Evolutionary conservation across 2,329 filamentous ascomycete species (phyloP), one percentile per base, ranked within the genome.

Genomic region (Calonectria crousiana): DNA sequence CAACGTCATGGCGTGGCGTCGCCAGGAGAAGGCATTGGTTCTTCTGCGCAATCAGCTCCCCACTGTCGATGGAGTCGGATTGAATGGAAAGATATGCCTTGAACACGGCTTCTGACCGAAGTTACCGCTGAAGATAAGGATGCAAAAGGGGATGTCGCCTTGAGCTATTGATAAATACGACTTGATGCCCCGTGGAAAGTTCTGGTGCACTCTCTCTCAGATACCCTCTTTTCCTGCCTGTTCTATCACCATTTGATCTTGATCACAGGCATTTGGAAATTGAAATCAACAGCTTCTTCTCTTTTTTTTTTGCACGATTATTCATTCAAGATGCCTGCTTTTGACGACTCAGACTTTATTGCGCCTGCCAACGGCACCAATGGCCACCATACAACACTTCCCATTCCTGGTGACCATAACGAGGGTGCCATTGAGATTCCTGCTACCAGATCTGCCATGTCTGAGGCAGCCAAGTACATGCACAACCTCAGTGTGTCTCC

Each of bases 391-490:
- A 34, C 78, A 53, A 41, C 78, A 51, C 72, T 89, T 44, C 77
- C 84, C 67, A 85, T 88, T 71, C 88, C 89, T 38, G 84, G 84
- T 52, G 87, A 87, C 32, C 78, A 84, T 60, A 85, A 82, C 23
- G 81, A 87, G 74, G 89, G 88, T 69, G 87, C 92, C 53, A 90
- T 95, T 80, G 93, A 95, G 85, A 88, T 95, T 60, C 93, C 93
- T 51, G 93, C 93, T 30, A 90, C 92, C 70, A 87, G 92, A 78
- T 93, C 91, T 69, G 90, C 92, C 69, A 90, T 94, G 76, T 92
- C 93, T 38, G 92, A 95, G 85, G 91, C 91, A 32, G 85, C 90
- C 56, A 88, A 90, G 78, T 93, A 92, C 85, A 95, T 95, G 93
- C 93, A 95, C 88, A 92, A 90, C 80, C 87, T 95, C 80, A 94